These are phyloP conservation scores for Eimeria acervulina DNA, from an alignment of 169 alveolate species.

Conservation along the genomic window DNA sequence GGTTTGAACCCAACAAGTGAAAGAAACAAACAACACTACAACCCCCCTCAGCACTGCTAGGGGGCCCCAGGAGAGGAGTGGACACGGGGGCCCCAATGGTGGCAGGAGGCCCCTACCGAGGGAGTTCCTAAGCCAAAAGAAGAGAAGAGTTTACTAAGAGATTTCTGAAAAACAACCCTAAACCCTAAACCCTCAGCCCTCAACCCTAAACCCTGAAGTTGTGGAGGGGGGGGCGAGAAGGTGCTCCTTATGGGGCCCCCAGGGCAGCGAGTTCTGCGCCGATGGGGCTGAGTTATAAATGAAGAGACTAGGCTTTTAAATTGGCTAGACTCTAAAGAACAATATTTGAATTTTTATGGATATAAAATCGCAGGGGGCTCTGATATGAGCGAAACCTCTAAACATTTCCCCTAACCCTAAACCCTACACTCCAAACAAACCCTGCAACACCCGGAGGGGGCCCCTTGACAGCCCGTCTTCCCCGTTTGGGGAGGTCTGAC, in stretches of 20 bases:
- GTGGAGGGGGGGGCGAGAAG: neutral
- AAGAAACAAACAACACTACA: neutral
- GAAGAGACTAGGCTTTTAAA: neutral
- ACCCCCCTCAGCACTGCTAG: neutral
- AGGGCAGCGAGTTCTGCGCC: neutral
- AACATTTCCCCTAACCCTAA: neutral
- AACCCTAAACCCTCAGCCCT: neutral
- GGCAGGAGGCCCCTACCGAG: neutral
- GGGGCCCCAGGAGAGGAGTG: constrained; percentile 2
- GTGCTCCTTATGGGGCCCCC: constrained; percentile 23
- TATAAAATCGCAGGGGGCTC: neutral
- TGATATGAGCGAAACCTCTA: too few species aligned
- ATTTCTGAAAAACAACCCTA: too few species aligned
- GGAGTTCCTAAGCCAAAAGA: neutral
- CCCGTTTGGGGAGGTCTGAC: neutral
- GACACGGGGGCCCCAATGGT: constrained; percentile 17
- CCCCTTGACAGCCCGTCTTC: neutral
- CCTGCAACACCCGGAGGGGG: neutral
- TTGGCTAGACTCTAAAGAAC: neutral
- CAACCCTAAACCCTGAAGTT: neutral
- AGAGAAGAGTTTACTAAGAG: neutral
- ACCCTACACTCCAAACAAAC: neutral
- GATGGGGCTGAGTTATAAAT: neutral
- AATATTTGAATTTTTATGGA: neutral
- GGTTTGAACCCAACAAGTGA: neutral